phyloP scores from a whole-genome alignment of 352 stramenopile species.

The Phytophthora pini region DNA sequence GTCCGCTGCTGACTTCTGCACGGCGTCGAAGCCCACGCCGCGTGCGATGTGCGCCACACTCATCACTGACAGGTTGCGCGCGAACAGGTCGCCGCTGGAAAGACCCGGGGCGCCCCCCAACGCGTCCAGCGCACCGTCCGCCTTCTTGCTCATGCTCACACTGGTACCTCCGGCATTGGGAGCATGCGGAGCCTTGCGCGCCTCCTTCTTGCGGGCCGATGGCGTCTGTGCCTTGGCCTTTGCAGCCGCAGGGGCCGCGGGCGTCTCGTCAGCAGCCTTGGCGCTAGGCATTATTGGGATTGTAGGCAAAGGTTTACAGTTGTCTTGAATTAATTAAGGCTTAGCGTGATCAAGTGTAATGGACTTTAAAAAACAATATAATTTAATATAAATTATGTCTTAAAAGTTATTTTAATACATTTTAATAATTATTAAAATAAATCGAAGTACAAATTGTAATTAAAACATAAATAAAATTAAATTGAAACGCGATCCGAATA shows the following conservation, averaged over 20 bases:
- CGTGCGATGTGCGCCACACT: conserved; percentile 54
- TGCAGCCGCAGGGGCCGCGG: background rate
- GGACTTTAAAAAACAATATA: no score
- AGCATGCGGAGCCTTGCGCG: conserved; percentile 16
- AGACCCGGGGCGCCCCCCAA: conserved; percentile 21
- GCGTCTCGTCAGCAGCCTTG: conserved; percentile 9
- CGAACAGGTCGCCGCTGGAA: conserved; percentile 54
- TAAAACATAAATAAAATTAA: no score
- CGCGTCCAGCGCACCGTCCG: conserved; percentile 26
- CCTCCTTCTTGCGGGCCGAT: conserved; percentile 31
- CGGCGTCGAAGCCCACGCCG: conserved; percentile 58
- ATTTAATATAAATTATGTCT: no score
- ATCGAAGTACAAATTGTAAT: no score
- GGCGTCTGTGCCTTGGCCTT: conserved; percentile 11
- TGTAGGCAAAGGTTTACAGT: no score
- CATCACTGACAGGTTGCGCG: conserved; percentile 58
- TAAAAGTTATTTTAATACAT: no score
- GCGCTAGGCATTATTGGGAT: conserved; percentile 5
- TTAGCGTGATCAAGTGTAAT: no score
- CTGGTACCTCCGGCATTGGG: conserved; percentile 38
- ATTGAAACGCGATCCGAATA: no score
- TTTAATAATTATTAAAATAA: no score
- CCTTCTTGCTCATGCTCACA: conserved; percentile 56
- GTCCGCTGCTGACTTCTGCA: conserved; percentile 60
- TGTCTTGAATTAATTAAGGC: no score